phyloP scores from a whole-genome alignment of 805 yeast species.

The Vanderwaltozyma yarrowii region DNA sequence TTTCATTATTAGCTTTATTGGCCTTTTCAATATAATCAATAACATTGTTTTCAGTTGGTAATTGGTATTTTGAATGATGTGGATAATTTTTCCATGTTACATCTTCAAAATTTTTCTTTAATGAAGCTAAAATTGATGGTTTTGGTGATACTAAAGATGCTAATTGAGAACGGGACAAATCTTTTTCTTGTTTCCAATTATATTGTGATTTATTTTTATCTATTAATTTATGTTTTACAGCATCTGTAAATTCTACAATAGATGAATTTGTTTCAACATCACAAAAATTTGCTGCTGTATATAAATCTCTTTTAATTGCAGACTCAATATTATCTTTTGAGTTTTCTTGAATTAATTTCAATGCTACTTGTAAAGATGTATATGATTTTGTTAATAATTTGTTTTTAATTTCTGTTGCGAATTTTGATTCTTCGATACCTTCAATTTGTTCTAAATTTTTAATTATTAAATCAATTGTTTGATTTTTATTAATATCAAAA shows the following conservation, averaged over 20 bases:
- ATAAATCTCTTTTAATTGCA: slow-evolving; percentile 64
- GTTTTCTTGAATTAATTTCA: slow-evolving; percentile 57
- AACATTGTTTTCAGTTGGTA: slow-evolving; percentile 65
- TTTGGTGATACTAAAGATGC: slow-evolving; percentile 22
- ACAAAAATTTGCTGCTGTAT: slow-evolving; percentile 69
- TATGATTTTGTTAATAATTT: slow-evolving; percentile 61
- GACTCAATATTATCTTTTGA: slow-evolving; percentile 45
- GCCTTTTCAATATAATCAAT: slow-evolving; percentile 39
- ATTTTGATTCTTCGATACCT: slow-evolving; percentile 45
- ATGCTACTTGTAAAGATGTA: slow-evolving; percentile 64
- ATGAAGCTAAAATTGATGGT: slow-evolving; percentile 25
- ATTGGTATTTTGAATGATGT: slow-evolving; percentile 42
- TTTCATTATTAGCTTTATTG: slow-evolving; percentile 45
- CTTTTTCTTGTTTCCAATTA: slow-evolving; percentile 36
- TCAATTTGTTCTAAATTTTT: slow-evolving; percentile 41
- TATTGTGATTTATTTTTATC: slow-evolving; percentile 46
- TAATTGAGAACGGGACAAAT: slow-evolving; percentile 12
- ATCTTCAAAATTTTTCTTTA: slow-evolving; percentile 22
- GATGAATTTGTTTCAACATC: slow-evolving; percentile 21
- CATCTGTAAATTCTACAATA: slow-evolving; percentile 52
- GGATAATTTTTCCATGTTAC: slow-evolving; percentile 38
- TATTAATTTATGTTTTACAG: slow-evolving; percentile 53
- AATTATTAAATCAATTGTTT: slow-evolving; percentile 43
- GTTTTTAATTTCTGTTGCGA: slow-evolving; percentile 49
- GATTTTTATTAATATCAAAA: slow-evolving; percentile 39